Base-by-base conservation (phyloP, 192 early-diverging fungal species). In the Umbelopsis ramanniana region DNA sequence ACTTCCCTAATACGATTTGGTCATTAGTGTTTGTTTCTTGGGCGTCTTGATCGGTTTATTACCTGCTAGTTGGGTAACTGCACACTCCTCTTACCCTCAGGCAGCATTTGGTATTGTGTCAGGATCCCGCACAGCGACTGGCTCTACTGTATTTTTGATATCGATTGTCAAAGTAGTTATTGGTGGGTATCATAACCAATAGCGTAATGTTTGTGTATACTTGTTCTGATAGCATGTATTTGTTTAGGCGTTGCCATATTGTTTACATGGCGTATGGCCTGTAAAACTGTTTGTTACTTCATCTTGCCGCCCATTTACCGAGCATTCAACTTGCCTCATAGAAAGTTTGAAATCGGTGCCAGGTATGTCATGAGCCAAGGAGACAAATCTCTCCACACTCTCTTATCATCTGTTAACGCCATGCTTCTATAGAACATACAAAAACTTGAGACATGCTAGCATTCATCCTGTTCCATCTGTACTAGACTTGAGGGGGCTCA, bases 31-130 rank as follows among this genome's bases (percentile, higher is more conserved):
- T 24, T 85, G 87, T 21, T 91, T 89, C 71, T 79, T 90, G 68
- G 89, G 86, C 23, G 88, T 87, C 0, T 66, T 89, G 22, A 84
- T 87, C 33, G 91, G 91, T 12, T 22, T 90, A 3, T 70, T 87
- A 29, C 79, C 86, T 26, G 89, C 88, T 45, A 83, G 84, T 52
- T 92, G 89, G 83, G 71, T 77, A 17, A 77, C 72, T 52, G 80
- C 79, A 10, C 75, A 75, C 7, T 79, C 81, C 5, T 54, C 71
- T 0, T 85, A 75, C 22, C 72, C 78, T 6, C 74, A 72, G 52
- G 73, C 57, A 63, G 57, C 57, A 6, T 63, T 63, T 35, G 57
- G 57, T 17, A 29, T 63, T 29, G 33, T 35, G 11, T 63, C 57
- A 15, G 57, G 57, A 29, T 63, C 57, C 26, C 57, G 57, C 14